Evolutionary conservation across 495 filamentous ascomycete genomes (phyloP).

Genomic region (Lasiosphaeriaceae sp.): DNA sequence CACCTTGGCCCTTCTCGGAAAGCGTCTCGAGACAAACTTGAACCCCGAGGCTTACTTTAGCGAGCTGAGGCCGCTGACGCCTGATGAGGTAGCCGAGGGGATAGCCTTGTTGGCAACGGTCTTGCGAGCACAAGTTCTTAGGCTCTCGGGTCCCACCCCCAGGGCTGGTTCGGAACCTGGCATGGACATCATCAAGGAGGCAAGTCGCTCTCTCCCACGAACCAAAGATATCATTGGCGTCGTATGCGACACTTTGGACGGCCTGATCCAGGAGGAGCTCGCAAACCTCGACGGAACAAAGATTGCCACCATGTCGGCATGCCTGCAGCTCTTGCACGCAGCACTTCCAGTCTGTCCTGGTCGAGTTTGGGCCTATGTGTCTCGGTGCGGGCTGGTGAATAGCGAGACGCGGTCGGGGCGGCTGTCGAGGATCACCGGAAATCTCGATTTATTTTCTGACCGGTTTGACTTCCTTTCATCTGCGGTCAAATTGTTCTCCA

Average conservation of each 20-base stretch:
- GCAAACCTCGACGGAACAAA: conserved; percentile 45
- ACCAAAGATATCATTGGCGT: conserved; percentile 77
- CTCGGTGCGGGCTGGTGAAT: conserved; percentile 71
- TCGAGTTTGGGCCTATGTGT: conserved; percentile 84
- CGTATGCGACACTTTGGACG: conserved; percentile 80
- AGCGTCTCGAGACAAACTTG: conserved; percentile 59
- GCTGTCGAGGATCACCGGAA: conserved; percentile 67
- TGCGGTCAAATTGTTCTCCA: conserved; percentile 68
- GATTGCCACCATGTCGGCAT: conserved; percentile 64
- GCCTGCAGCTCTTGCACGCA: conserved; percentile 72
- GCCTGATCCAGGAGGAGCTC: conserved; percentile 61
- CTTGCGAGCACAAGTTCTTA: conserved; percentile 35
- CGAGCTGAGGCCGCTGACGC: conserved; percentile 29
- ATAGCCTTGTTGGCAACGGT: conserved; percentile 41
- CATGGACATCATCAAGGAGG: conserved; percentile 56
- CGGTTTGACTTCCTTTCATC: conserved; percentile 73
- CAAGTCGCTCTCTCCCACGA: conserved; percentile 67
- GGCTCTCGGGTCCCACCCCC: conserved; percentile 14
- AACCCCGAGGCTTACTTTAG: conserved; percentile 31
- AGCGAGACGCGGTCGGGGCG: conserved; percentile 67
- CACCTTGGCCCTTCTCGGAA: conserved; percentile 70
- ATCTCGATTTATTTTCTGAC: conserved; percentile 68
- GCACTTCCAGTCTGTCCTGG: conserved; percentile 68
- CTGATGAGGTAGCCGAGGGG: conserved; percentile 37
- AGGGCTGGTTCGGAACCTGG: conserved; percentile 29